phyloP scores from a whole-genome alignment of 2,329 filamentous ascomycete genomes.

The Colletotrichum viniferum region DNA sequence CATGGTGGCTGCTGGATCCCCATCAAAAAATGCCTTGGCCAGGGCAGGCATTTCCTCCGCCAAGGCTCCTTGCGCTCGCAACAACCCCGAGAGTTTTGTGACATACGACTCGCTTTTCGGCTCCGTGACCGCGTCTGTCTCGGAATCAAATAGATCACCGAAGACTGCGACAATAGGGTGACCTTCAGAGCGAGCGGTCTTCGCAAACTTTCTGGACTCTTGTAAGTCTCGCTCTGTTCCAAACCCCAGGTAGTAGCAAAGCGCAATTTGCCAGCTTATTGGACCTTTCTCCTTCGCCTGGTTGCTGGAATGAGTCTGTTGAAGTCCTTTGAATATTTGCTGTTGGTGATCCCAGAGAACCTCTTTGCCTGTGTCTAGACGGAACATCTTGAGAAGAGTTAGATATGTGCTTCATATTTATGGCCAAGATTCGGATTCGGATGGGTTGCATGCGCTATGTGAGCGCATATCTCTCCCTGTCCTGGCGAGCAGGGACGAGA shows the following conservation, averaged over 20 bases:
- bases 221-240: not conserved
- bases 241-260: not conserved
- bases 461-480: too few relatives aligned
- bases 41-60: not conserved
- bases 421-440: too few relatives aligned
- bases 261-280: not conserved
- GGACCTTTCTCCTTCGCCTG: fast-evolving
- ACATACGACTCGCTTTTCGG: fast-evolving
- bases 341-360: not conserved
- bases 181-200: not conserved
- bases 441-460: too few relatives aligned
- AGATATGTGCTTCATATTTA: not conserved
- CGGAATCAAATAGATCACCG: not conserved
- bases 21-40: not conserved
- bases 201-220: not conserved
- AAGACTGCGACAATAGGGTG: not conserved
- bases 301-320: not conserved
- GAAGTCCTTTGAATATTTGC: not conserved
- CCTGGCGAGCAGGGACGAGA: too few relatives aligned
- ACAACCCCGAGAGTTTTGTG: fast-evolving
- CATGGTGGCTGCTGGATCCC: not conserved
- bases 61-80: not conserved
- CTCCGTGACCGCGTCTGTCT: fast-evolving
- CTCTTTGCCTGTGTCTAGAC: not conserved
- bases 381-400: not conserved